These are phyloP conservation scores for Metschnikowia gruessii DNA, from an alignment of 805 yeast genomes.

Conservation along the genomic window DNA sequence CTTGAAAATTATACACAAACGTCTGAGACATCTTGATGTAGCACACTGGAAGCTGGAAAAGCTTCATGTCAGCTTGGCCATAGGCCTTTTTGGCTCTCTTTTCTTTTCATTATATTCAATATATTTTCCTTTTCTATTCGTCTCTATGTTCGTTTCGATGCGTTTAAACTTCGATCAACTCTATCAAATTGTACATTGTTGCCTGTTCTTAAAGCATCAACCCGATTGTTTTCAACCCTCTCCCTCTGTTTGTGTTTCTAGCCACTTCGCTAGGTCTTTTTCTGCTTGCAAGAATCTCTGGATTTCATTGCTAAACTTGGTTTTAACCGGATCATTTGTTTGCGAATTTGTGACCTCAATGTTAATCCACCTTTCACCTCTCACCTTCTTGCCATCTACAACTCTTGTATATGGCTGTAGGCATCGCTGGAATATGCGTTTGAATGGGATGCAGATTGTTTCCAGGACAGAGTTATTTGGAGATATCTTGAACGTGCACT, in stretches of 20 bases:
- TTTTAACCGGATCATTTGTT: constrained; percentile 29
- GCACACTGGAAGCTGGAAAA: background rate
- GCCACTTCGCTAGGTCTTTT: constrained; percentile 32
- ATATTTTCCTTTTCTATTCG: background rate
- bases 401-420: constrained; percentile 23
- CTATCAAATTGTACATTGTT: background rate
- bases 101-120: background rate
- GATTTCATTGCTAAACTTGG: constrained; percentile 27
- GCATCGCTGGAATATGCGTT: constrained; percentile 41
- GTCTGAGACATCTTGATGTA: background rate
- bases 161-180: background rate
- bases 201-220: background rate
- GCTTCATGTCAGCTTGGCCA: background rate
- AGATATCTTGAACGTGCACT: constrained; percentile 39
- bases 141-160: background rate
- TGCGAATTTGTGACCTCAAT: constrained; percentile 37
- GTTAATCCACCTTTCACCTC: constrained; percentile 33
- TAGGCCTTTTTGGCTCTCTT: background rate
- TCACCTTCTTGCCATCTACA: constrained; percentile 28
- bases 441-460: constrained; percentile 44
- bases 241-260: constrained; percentile 22
- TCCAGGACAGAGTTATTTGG: constrained; percentile 27
- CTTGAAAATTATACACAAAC: background rate
- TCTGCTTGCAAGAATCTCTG: constrained; percentile 39
- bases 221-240: background rate